A percentile compares a stretch with the other conserved stretches of the same genome.
Evolutionary conservation across 257 asterid genomes (phyloP).

Genomic region (Asclepias syriaca): DNA sequence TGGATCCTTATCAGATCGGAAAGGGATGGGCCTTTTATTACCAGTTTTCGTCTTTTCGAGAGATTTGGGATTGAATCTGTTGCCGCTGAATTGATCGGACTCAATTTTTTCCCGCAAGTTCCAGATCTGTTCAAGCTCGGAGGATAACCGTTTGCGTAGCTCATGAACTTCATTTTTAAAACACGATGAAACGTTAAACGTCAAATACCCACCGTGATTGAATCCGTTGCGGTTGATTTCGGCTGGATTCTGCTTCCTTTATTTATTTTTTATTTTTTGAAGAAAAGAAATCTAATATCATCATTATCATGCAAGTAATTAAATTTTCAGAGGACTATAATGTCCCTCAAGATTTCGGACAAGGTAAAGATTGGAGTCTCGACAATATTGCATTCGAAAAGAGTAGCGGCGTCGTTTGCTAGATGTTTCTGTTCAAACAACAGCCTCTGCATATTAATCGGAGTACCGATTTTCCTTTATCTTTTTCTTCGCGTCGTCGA

Average conservation of each 20-base stretch:
- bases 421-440: too few relatives aligned
- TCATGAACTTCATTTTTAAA: slow-evolving; percentile 49
- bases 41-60: slow-evolving; percentile 54
- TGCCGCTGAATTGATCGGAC: slow-evolving; percentile 46
- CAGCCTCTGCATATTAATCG: too few relatives aligned
- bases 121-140: slow-evolving; percentile 79
- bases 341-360: too few relatives aligned
- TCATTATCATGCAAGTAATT: too few relatives aligned
- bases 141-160: slow-evolving; percentile 50
- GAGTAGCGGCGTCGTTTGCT: too few relatives aligned
- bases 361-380: too few relatives aligned
- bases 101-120: slow-evolving; percentile 63
- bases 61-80: slow-evolving; percentile 40
- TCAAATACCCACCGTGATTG: slow-evolving; percentile 53
- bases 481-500: too few relatives aligned
- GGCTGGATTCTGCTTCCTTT: slow-evolving; percentile 46
- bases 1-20: slow-evolving; percentile 39
- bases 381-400: too few relatives aligned
- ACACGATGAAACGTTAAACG: slow-evolving; percentile 47
- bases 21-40: slow-evolving; percentile 34
- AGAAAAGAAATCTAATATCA: too few relatives aligned
- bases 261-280: too few relatives aligned
- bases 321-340: too few relatives aligned
- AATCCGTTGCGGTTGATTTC: slow-evolving; percentile 46
- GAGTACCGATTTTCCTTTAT: too few relatives aligned